Conservation (phyloP, 2,329 filamentous ascomycete species). For the Aspergillus caelatus region DNA sequence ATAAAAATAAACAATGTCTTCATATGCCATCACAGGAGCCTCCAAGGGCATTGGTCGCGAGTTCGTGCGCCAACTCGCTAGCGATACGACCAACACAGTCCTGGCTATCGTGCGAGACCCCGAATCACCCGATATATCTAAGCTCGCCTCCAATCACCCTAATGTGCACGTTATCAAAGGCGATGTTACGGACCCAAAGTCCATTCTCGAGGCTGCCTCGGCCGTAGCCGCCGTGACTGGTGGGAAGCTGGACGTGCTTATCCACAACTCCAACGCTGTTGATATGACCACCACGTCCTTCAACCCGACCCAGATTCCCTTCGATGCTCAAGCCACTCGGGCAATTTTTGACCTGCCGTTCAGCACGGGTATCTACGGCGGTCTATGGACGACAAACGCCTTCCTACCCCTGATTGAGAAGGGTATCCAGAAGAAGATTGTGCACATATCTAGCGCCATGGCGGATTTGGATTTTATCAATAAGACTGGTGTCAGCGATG, state of each 20-base stretch:
- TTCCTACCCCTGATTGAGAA: conserved; percentile 47
- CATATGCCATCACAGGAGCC: conserved; percentile 40
- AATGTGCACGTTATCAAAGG: conserved; percentile 28
- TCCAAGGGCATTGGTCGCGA: conserved; percentile 38
- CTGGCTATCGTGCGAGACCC: conserved; percentile 44
- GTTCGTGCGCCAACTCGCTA: conserved; percentile 33
- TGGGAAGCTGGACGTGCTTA: conserved; percentile 46
- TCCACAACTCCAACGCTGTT: conserved; percentile 45
- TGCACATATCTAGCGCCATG: conserved; percentile 42
- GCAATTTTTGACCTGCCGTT: conserved; percentile 26
- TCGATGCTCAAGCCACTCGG: background rate
- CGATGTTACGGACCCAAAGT: conserved; percentile 32
- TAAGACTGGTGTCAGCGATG: conserved; percentile 24
- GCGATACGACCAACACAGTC: conserved; percentile 37
- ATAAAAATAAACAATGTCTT: conserved; percentile 35
- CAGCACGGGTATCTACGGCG: conserved; percentile 12
- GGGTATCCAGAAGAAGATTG: conserved; percentile 46
- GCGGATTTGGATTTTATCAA: conserved; percentile 33
- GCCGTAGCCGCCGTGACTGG: conserved; percentile 36
- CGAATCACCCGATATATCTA: conserved; percentile 22
- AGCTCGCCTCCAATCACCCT: conserved; percentile 3
- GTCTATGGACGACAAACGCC: conserved; percentile 31
- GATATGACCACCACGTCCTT: background rate
- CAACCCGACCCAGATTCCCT: background rate
- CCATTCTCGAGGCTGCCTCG: conserved; percentile 39